Evolutionary conservation across 805 yeast genomes (phyloP).

Genomic region (Metschnikowia corniflorae): DNA sequence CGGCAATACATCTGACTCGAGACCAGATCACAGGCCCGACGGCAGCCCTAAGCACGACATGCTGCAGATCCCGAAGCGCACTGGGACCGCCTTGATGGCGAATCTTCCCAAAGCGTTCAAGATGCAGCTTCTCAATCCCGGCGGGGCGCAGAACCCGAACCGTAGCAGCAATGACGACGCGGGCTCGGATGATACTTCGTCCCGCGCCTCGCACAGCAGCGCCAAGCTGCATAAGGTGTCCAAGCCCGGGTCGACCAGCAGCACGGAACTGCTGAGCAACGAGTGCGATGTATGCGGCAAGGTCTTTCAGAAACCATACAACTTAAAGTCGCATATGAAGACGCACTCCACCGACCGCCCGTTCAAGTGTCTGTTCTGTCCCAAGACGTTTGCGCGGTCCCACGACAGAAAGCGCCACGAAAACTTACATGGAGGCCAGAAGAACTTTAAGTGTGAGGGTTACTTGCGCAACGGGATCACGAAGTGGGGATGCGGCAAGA

Average conservation of each 20-base stretch:
- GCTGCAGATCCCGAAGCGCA: neutral
- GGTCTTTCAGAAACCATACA: constrained; percentile 47
- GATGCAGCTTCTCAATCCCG: neutral
- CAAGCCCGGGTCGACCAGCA: constrained; percentile 15
- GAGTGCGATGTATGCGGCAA: constrained; percentile 45
- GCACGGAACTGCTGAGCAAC: constrained; percentile 5
- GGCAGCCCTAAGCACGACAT: neutral
- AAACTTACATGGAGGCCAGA: constrained; percentile 67
- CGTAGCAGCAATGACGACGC: too few relatives aligned
- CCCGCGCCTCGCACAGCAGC: neutral
- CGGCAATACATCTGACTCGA: too few relatives aligned
- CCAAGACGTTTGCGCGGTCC: constrained; percentile 68
- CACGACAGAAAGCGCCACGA: constrained; percentile 79
- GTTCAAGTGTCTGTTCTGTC: constrained; percentile 59
- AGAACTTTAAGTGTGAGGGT: constrained; percentile 67
- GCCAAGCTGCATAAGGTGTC: constrained; percentile 24
- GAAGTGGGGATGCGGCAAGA: constrained; percentile 72
- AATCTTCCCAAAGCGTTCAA: neutral
- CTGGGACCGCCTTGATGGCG: neutral
- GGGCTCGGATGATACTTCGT: neutral
- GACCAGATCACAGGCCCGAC: neutral
- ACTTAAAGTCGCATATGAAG: constrained; percentile 47
- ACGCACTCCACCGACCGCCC: constrained; percentile 68
- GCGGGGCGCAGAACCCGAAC: too few relatives aligned
- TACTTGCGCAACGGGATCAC: constrained; percentile 52